Evolutionary conservation across 2,329 filamentous ascomycete species (phyloP).

Genomic region (Fusarium sacchari): DNA sequence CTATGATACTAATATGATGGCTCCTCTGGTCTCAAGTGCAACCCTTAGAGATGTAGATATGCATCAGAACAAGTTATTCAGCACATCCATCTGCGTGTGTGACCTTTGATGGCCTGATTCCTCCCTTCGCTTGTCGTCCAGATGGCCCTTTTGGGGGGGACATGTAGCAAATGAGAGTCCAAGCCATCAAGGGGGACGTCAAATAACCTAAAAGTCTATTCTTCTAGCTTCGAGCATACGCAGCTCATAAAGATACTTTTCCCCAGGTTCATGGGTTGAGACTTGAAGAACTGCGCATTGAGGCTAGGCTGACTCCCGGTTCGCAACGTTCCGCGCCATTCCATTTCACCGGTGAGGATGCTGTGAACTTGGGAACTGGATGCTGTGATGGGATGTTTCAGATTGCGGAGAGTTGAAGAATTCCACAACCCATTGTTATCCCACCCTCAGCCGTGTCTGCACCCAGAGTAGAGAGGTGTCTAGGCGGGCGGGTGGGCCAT

Average conservation of each 20-base stretch:
- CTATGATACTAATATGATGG: slow-evolving; percentile 23
- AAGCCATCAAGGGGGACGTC: background rate
- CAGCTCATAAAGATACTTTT: background rate
- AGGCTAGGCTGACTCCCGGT: slow-evolving; percentile 13
- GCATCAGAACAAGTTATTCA: slow-evolving; percentile 25
- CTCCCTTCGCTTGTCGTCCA: slow-evolving; percentile 5
- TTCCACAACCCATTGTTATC: slow-evolving; percentile 23
- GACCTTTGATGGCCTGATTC: slow-evolving; percentile 32
- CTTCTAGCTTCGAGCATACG: slow-evolving; percentile 3
- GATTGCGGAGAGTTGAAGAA: slow-evolving; percentile 11
- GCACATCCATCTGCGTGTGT: slow-evolving; percentile 18
- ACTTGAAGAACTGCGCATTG: background rate
- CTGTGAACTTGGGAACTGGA: background rate
- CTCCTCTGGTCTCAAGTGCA: slow-evolving; percentile 9
- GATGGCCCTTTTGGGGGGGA: slow-evolving; percentile 17
- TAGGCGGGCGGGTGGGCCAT: slow-evolving; percentile 35
- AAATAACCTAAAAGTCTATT: slow-evolving; percentile 38
- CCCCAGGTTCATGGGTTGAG: slow-evolving; percentile 20
- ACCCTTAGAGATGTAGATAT: slow-evolving; percentile 9
- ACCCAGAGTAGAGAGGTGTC: slow-evolving; percentile 11
- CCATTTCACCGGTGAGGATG: background rate
- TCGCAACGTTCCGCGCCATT: slow-evolving; percentile 24
- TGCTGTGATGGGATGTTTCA: slow-evolving; percentile 23
- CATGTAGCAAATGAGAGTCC: slow-evolving; percentile 14
- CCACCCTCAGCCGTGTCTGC: slow-evolving; percentile 33